phyloP scores from a whole-genome alignment of 768 basidiomycete genomes.

The Lentinus brumalis region DNA sequence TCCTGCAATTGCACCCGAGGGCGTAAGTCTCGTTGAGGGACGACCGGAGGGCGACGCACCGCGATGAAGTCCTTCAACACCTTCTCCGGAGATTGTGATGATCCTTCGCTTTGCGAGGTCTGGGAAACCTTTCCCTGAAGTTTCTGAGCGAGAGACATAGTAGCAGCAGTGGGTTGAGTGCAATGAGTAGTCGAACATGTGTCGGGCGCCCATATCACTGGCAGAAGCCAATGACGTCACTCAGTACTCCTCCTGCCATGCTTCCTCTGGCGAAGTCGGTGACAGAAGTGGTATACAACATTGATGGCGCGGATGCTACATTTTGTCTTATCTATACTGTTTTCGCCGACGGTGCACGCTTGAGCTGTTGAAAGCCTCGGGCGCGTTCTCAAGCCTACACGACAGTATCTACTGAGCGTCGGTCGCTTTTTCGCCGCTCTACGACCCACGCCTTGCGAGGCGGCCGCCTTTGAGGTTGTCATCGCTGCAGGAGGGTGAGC shows the following conservation, averaged over 20 bases:
- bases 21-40: background rate
- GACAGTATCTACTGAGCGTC: background rate
- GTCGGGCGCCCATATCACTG: background rate
- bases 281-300: background rate
- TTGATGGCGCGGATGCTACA: background rate
- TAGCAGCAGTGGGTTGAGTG: background rate
- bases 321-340: background rate
- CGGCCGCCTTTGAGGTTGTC: constrained; percentile 70
- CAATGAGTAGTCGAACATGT: background rate
- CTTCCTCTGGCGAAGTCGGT: too few species aligned
- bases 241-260: background rate
- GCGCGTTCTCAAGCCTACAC: background rate
- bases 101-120: constrained; percentile 14
- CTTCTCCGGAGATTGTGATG: constrained; percentile 29
- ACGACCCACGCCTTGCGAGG: constrained; percentile 70
- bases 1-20: constrained; percentile 34
- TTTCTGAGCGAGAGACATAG: constrained; percentile 30
- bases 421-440: constrained; percentile 7
- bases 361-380: background rate
- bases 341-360: background rate
- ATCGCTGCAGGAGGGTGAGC: constrained; percentile 44
- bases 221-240: constrained; percentile 4
- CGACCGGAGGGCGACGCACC: constrained; percentile 20
- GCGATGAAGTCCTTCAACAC: constrained; percentile 41
- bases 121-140: constrained; percentile 23